Conservation (phyloP, 352 stramenopile genomes). For the Phytophthora gonapodyides region DNA sequence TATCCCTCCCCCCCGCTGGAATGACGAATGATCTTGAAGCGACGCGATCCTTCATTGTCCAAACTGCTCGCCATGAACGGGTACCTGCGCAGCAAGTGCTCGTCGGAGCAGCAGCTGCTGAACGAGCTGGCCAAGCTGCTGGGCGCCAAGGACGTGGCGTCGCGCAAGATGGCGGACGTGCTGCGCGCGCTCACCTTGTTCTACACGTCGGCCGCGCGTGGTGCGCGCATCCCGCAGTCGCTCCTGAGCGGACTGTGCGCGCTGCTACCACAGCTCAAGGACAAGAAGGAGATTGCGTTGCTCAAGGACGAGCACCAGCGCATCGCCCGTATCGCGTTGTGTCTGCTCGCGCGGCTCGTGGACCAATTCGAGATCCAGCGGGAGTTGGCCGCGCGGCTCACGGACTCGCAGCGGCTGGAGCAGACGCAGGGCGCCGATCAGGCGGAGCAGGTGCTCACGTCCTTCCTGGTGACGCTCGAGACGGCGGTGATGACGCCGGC, state of each 20-base stretch:
- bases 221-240: slow-evolving; percentile 53
- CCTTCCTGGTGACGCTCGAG: slow-evolving; percentile 57
- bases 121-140: slow-evolving; percentile 78
- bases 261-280: slow-evolving; percentile 70
- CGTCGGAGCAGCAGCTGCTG: slow-evolving; percentile 84
- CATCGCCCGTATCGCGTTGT: slow-evolving; percentile 63
- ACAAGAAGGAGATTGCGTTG: slow-evolving; percentile 59
- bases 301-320: slow-evolving; percentile 64
- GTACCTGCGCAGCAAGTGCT: slow-evolving; percentile 71
- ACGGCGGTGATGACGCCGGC: slow-evolving; percentile 52
- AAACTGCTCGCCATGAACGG: slow-evolving; percentile 51
- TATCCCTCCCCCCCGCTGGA: neutral
- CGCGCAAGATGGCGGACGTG: slow-evolving; percentile 73
- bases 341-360: slow-evolving; percentile 60
- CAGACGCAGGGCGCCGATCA: slow-evolving; percentile 53
- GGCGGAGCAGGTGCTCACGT: slow-evolving; percentile 43
- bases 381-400: slow-evolving; percentile 17
- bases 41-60: slow-evolving; percentile 29
- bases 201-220: slow-evolving; percentile 64
- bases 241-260: slow-evolving; percentile 68
- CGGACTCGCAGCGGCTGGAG: slow-evolving; percentile 21
- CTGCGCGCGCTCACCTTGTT: slow-evolving; percentile 75
- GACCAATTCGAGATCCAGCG: slow-evolving; percentile 64
- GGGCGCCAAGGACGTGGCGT: slow-evolving; percentile 57
- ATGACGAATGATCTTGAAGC: slow-evolving; percentile 28